Evolutionary conservation across 2,329 filamentous ascomycete species (phyloP), one percentile per base, ranked within the genome.

Genomic region (Pyricularia sp.): DNA sequence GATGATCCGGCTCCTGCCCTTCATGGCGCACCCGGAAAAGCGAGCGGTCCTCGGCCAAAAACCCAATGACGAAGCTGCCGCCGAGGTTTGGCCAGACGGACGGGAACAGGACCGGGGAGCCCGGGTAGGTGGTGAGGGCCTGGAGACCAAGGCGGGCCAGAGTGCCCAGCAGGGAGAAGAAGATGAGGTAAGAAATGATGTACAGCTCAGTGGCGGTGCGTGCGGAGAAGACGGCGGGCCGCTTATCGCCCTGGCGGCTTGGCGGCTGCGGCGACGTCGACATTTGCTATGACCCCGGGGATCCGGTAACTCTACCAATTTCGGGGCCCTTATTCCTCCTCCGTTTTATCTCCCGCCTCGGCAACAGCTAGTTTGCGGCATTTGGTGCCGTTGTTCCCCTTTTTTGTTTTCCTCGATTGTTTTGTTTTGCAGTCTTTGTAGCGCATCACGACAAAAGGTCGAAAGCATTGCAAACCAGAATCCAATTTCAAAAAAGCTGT

Each of bases 51-150:
- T 66, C 66, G n/a, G 66, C 67, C 2, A 97, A 81, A 72, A 96
- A 96, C 2, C 94, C 93, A 84, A 97, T 89, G 66, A 96, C 69
- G 0, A 96, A 72, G 65, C 89, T 89, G 1, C 93, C 93, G 1
- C 81, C 85, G 61, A 96, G 88, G 71, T 97, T 97, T 66, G 92
- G 88, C 93, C 93, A 97, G 26, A 96, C 76, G 1, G 89, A 87
- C 63, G 85, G 83, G 65, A 90, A 93, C 5, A 85, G 78, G 26
- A 94, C 79, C 0, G 92, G 91, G 0, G 89, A 85, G 26, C 88
- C 88, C 1, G 89, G 86, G 73, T 96, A 97, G 65, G 82, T 84
- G 0, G 91, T 94, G 63, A 97, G 77, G 61, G 88, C 87, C 72
- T 92, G 85, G 8, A 96, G 77, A 4, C 92, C 93, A 0, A 97